Conservation (phyloP, 495 filamentous ascomycete species). For the Neurospora sp. region DNA sequence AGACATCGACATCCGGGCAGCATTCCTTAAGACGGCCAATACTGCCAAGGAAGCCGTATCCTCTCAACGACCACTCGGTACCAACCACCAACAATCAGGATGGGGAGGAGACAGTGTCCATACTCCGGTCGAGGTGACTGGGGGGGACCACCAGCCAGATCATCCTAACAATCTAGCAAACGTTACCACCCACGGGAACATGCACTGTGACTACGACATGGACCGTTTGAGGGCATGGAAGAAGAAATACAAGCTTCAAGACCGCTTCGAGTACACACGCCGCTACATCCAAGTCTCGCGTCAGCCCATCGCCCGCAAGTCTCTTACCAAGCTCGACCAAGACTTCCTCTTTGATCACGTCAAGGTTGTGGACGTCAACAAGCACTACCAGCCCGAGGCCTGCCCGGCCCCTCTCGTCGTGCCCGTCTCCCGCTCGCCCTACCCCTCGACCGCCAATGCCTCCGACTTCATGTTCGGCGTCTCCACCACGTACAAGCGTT, state of each 20-base stretch:
- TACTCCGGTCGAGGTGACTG: constrained; percentile 1
- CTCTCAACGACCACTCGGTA: constrained; percentile 22
- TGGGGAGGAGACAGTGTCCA: neutral
- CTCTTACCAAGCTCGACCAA: constrained; percentile 36
- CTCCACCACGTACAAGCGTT: constrained; percentile 37
- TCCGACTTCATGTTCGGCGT: constrained; percentile 45
- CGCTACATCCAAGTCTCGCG: constrained; percentile 39
- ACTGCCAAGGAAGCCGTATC: constrained; percentile 23
- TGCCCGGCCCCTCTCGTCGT: constrained; percentile 40
- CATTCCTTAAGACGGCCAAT: constrained; percentile 27
- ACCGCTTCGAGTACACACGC: constrained; percentile 41
- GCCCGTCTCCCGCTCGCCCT: constrained; percentile 35
- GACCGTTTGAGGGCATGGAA: constrained; percentile 30
- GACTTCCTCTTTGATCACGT: constrained; percentile 33
- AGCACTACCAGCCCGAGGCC: constrained; percentile 26
- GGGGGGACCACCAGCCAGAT: constrained; percentile 4
- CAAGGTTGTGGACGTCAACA: constrained; percentile 34
- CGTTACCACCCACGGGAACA: constrained; percentile 9
- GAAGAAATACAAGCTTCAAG: constrained; percentile 33
- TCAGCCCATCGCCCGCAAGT: constrained; percentile 32
- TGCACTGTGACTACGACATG: constrained; percentile 38
- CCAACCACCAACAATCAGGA: neutral
- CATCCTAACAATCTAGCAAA: constrained; percentile 6
- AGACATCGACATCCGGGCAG: constrained; percentile 26
- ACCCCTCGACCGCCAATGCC: constrained; percentile 33